phyloP scores from a whole-genome alignment of 1,139 yeast species.

The Candida sp. region DNA sequence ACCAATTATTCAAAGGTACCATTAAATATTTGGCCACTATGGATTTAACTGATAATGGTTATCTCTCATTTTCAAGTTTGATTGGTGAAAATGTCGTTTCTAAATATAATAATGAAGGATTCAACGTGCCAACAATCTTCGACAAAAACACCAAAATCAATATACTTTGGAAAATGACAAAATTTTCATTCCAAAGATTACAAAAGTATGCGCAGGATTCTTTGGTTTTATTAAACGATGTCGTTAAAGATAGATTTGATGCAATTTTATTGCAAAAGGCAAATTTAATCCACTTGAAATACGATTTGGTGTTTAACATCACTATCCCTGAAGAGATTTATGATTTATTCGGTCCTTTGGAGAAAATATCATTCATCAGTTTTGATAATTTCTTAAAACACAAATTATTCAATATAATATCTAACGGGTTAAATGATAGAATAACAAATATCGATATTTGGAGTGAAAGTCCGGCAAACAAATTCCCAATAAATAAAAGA shows the following conservation, averaged over 20 bases:
- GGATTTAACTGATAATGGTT: conserved; percentile 58
- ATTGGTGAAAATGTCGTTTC: conserved; percentile 46
- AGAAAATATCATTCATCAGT: conserved; percentile 69
- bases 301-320: conserved; percentile 59
- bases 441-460: conserved; percentile 43
- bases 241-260: conserved; percentile 80
- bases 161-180: conserved; percentile 77
- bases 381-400: conserved; percentile 64
- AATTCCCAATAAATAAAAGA: conserved; percentile 54
- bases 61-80: conserved; percentile 62
- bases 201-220: conserved; percentile 70
- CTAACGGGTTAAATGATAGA: conserved; percentile 68
- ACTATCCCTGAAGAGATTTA: conserved; percentile 35
- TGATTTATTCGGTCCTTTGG: conserved; percentile 62
- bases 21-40: conserved; percentile 77
- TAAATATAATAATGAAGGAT: conserved; percentile 57
- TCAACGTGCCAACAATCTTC: conserved; percentile 69
- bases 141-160: conserved; percentile 76
- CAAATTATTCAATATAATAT: conserved; percentile 56
- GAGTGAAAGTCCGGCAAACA: conserved; percentile 21
- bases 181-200: conserved; percentile 60
- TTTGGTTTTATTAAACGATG: conserved; percentile 66
- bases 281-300: conserved; percentile 54
- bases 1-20: conserved; percentile 88
- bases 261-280: conserved; percentile 73